phyloP scores from a whole-genome alignment of 768 basidiomycete genomes.

The Russula dissimulans region DNA sequence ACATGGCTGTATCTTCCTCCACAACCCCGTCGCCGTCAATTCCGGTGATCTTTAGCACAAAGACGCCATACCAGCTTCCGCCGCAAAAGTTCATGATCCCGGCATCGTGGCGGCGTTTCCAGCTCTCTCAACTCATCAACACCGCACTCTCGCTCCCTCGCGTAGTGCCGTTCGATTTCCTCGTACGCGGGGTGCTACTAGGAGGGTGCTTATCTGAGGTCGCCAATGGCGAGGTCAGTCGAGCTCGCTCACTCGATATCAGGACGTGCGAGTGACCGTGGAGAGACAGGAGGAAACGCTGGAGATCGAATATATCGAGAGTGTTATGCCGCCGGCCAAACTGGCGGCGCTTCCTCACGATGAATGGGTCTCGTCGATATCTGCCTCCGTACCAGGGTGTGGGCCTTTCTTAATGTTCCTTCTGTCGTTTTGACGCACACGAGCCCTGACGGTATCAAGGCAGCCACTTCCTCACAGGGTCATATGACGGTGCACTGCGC shows the following conservation, averaged over 20 bases:
- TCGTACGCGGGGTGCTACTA: constrained; percentile 76
- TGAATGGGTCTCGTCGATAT: constrained; percentile 88
- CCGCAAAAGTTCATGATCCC: constrained; percentile 92
- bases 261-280: not conserved
- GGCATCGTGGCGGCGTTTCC: constrained; percentile 83
- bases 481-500: constrained; percentile 73
- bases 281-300: constrained; percentile 66
- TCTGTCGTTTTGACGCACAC: constrained; percentile 6
- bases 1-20: constrained; percentile 6
- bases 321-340: constrained; percentile 16
- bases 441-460: constrained; percentile 5
- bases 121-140: constrained; percentile 94
- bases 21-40: constrained; percentile 28
- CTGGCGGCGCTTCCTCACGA: constrained; percentile 76
- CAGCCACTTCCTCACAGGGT: constrained; percentile 67
- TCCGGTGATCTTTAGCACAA: constrained; percentile 65
- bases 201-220: constrained; percentile 63
- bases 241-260: not conserved
- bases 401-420: not conserved
- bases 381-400: constrained; percentile 49
- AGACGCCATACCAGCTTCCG: constrained; percentile 64
- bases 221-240: constrained; percentile 64
- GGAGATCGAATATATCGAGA: constrained; percentile 20
- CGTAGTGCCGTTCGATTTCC: constrained; percentile 87
- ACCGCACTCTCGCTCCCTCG: constrained; percentile 71